Conservation (phyloP, 176 grass and related monocot genomes). For the Triticum monococcum region DNA sequence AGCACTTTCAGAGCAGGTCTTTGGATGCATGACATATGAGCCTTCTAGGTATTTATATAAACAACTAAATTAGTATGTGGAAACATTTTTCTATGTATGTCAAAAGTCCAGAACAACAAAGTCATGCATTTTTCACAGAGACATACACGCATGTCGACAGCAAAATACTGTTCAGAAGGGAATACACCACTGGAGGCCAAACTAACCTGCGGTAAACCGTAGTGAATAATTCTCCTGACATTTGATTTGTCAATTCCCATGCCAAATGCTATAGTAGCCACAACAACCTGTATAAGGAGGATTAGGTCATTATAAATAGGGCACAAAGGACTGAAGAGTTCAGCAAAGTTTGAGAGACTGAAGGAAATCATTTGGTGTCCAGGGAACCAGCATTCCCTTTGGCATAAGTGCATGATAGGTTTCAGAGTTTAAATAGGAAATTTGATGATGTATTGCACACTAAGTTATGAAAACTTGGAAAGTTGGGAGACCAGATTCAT, state of each 20-base stretch:
- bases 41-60: background rate
- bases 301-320: conserved; percentile 11
- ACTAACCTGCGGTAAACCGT: conserved; percentile 87
- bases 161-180: background rate
- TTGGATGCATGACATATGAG: background rate
- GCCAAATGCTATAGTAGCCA: conserved; percentile 97
- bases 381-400: background rate
- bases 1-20: background rate
- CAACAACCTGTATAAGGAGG: conserved; percentile 71
- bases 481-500: background rate
- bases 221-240: conserved; percentile 96
- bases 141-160: background rate
- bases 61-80: background rate
- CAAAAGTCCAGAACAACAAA: background rate
- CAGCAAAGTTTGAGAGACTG: conserved; percentile 3
- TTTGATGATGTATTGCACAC: background rate
- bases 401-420: background rate
- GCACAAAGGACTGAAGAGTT: conserved; percentile 6
- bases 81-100: background rate
- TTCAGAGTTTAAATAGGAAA: background rate
- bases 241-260: conserved; percentile 98
- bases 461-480: background rate
- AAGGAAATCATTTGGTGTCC: background rate
- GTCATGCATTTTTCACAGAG: background rate
- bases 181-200: conserved; percentile 9